Base-by-base conservation (phyloP, 169 alveolate species). In the Cystoisospora suis region DNA sequence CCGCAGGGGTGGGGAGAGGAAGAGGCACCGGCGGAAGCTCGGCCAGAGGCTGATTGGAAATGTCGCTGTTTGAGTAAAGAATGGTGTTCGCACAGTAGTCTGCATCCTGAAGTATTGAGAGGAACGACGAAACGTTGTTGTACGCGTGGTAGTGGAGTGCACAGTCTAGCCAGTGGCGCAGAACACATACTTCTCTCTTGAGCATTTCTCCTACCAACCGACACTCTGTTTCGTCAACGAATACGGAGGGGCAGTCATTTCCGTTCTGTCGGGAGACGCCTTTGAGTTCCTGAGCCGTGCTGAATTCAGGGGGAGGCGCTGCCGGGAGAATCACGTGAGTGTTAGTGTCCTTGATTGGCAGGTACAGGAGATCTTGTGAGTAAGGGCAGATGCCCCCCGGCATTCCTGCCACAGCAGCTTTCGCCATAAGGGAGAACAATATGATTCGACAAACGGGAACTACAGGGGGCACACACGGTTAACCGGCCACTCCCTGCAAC, bases 131-230 rank as follows among this genome's bases (percentile, higher is more conserved):
- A 27, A 42, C 72, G 70, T 44, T 27, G 20, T 72, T 46, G 49
- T 42, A 38, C 44, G 45, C 44, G 45, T 85, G 75, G 81, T 1
- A 85, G 49, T 45, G 46, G 1, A 85, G 81, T 70, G 70, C 90
- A 49, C 81, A 61, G 45, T 49, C 90, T 17, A 85, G 45, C 90
- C 90, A 85, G 70, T 72, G 81, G 38, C 32, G 61, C 70, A 85
- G 69, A n/a, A 70, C 17, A 44, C 90, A 61, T 15, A 85, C 70
- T n/a, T 85, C 90, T 44, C 90, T 61, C 81, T 85, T 85, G 56
- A 85, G 90, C 90, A 85, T 85, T n/a, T 85, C 90, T 9, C 90
- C 58, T 0, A 85, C 45, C 72, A 85, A 85, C 20, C 40, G 44
- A 20, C 46, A 58, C 23, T 83, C 89, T 0, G 56, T 6, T n/a